These are phyloP conservation scores for Escallonia rubra DNA, from an alignment of 129 eudicot genomes.

Conservation along the genomic window DNA sequence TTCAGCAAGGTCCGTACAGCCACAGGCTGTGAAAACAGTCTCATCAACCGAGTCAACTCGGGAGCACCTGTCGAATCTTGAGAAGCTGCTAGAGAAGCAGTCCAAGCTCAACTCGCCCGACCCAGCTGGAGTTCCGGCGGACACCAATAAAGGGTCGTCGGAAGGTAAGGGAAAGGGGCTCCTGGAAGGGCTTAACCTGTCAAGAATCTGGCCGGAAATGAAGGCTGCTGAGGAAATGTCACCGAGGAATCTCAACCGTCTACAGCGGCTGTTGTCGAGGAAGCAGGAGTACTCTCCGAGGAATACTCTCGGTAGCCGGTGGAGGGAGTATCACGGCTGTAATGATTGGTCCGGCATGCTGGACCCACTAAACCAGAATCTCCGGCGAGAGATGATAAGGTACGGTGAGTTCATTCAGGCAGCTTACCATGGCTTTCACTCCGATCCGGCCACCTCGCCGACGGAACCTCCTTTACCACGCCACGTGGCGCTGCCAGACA, in stretches of 20 bases:
- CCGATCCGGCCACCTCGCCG: slow-evolving; percentile 60
- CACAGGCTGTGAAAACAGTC: slow-evolving; percentile 16
- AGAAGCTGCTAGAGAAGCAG: slow-evolving; percentile 42
- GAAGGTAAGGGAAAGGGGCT: slow-evolving; percentile 34
- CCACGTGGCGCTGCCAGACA: slow-evolving; percentile 68
- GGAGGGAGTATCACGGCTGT: slow-evolving; percentile 93
- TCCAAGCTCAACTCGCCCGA: slow-evolving; percentile 21
- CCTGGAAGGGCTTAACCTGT: slow-evolving; percentile 45
- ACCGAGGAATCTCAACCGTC: slow-evolving; percentile 63
- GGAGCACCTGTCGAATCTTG: slow-evolving; percentile 61
- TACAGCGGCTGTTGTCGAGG: slow-evolving; percentile 49
- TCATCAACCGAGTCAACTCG: slow-evolving; percentile 22
- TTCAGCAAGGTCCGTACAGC: slow-evolving; percentile 13
- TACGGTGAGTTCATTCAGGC: slow-evolving; percentile 96
- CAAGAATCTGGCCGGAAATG: slow-evolving; percentile 68
- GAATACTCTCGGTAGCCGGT: slow-evolving; percentile 59
- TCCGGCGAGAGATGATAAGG: slow-evolving; percentile 86
- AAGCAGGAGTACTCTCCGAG: slow-evolving; percentile 75
- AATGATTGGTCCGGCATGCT: slow-evolving; percentile 78
- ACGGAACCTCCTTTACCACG: slow-evolving; percentile 35
- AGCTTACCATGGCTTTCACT: slow-evolving; percentile 80
- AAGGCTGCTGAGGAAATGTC: slow-evolving; percentile 83
- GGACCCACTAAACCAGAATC: slow-evolving; percentile 92
- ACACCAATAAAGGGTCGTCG: slow-evolving; percentile 7
- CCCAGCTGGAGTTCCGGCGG: slow-evolving; percentile 9